Conservation (phyloP, 2,329 filamentous ascomycete genomes). For the Exophiala sp. region DNA sequence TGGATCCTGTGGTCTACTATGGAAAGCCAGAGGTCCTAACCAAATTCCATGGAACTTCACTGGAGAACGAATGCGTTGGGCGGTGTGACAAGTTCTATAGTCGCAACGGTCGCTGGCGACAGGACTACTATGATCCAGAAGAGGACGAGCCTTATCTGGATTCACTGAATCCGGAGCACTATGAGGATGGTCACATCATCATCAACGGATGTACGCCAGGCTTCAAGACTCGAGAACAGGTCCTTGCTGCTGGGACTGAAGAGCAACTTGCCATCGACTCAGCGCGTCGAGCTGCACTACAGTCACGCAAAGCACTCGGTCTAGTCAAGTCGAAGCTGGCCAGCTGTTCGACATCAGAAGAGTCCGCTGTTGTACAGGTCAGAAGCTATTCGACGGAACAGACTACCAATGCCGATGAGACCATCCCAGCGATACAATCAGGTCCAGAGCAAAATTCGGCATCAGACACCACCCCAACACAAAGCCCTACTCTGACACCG, state of each 20-base stretch:
- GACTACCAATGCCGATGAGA: too few species aligned
- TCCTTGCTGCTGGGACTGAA: slow-evolving; percentile 10
- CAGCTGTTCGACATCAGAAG: not conserved
- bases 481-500: not conserved
- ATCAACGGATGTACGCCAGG: slow-evolving; percentile 15
- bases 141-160: slow-evolving; percentile 9
- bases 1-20: slow-evolving; percentile 18
- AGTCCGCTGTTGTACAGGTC: too few species aligned
- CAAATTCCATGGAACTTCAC: slow-evolving; percentile 4
- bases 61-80: slow-evolving; percentile 18
- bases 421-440: too few species aligned
- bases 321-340: slow-evolving; percentile 9
- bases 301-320: slow-evolving; percentile 3
- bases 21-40: slow-evolving; percentile 10
- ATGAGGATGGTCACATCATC: slow-evolving; percentile 1
- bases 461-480: not conserved
- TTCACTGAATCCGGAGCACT: not conserved
- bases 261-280: slow-evolving; percentile 8
- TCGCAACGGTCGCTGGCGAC: slow-evolving; percentile 6
- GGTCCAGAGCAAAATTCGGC: too few species aligned
- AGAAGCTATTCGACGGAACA: too few species aligned
- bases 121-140: slow-evolving; percentile 4
- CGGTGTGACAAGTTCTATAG: slow-evolving; percentile 11
- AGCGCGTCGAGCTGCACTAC: slow-evolving; percentile 8
- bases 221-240: slow-evolving; percentile 4